These are phyloP conservation scores for Pichia sp. DNA, from an alignment of 1,139 yeast species.

Conservation along the genomic window DNA sequence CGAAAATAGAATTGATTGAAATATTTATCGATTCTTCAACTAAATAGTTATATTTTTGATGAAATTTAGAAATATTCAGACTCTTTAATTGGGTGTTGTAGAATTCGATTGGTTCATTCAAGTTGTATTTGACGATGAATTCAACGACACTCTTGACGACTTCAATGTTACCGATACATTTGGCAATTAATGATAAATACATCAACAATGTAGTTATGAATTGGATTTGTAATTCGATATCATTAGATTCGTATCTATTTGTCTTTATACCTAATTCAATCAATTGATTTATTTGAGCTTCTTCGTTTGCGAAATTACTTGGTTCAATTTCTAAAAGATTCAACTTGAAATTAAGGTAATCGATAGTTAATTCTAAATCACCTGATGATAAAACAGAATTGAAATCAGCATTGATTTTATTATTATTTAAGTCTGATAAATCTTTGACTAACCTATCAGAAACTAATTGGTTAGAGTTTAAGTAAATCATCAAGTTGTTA, in stretches of 20 bases:
- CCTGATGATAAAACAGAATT: neutral
- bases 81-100: conserved; percentile 19
- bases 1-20: conserved; percentile 64
- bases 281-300: conserved; percentile 9
- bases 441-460: conserved; percentile 15
- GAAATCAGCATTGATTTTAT: conserved; percentile 8
- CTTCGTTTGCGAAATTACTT: neutral
- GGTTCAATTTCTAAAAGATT: conserved; percentile 17
- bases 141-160: conserved; percentile 21
- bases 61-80: conserved; percentile 19
- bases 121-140: conserved; percentile 25
- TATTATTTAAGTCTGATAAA: conserved; percentile 14
- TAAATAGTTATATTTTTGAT: conserved; percentile 25
- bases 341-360: conserved; percentile 24
- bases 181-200: conserved; percentile 56
- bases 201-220: conserved; percentile 35
- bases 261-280: conserved; percentile 12
- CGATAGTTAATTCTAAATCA: conserved; percentile 20
- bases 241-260: conserved; percentile 6
- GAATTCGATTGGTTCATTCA: conserved; percentile 21
- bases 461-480: conserved; percentile 29
- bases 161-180: conserved; percentile 18
- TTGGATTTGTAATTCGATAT: conserved; percentile 16
- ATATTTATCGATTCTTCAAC: conserved; percentile 48
- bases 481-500: conserved; percentile 67